Evolutionary conservation across 768 basidiomycete species (phyloP).

Genomic region (Megacollybia marginata): DNA sequence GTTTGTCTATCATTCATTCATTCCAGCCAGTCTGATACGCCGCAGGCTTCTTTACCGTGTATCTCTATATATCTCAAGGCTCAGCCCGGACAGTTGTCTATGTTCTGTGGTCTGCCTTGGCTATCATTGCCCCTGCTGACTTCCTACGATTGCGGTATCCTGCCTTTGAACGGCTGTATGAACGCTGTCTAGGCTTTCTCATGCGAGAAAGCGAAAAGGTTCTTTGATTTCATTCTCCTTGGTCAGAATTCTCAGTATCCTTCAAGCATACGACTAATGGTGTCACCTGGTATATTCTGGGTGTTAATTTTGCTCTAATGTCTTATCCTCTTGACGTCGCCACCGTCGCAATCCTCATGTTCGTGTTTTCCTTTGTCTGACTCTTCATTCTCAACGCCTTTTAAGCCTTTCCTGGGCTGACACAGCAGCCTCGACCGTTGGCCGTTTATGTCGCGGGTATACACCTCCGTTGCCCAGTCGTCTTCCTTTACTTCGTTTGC

Average conservation of each 20-base stretch:
- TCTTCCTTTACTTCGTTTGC: constrained; percentile 37
- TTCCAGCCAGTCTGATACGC: constrained; percentile 4
- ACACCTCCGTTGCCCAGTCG: constrained; percentile 54
- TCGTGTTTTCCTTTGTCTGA: neutral
- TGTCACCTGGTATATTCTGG: constrained; percentile 86
- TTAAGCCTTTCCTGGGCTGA: constrained; percentile 91
- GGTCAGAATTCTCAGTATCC: neutral
- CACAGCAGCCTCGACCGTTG: constrained; percentile 88
- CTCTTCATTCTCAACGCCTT: neutral
- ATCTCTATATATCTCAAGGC: constrained; percentile 44
- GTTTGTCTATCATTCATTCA: constrained; percentile 32
- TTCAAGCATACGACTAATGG: constrained; percentile 68
- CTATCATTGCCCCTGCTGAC: constrained; percentile 68
- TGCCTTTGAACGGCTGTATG: constrained; percentile 62
- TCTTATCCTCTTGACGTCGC: constrained; percentile 83
- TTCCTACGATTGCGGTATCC: constrained; percentile 62
- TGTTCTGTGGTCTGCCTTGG: constrained; percentile 58
- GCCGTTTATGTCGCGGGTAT: constrained; percentile 71
- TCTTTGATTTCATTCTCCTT: constrained; percentile 8
- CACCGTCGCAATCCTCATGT: constrained; percentile 60
- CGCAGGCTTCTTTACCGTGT: constrained; percentile 57
- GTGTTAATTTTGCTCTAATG: constrained; percentile 69
- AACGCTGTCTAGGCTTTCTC: constrained; percentile 65
- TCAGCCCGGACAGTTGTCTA: constrained; percentile 46
- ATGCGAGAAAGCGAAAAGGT: constrained; percentile 90